Evolutionary conservation across 345 rosid species (phyloP), one percentile per base, ranked within the genome.

Genomic region (Xanthoceras sorbifolium): DNA sequence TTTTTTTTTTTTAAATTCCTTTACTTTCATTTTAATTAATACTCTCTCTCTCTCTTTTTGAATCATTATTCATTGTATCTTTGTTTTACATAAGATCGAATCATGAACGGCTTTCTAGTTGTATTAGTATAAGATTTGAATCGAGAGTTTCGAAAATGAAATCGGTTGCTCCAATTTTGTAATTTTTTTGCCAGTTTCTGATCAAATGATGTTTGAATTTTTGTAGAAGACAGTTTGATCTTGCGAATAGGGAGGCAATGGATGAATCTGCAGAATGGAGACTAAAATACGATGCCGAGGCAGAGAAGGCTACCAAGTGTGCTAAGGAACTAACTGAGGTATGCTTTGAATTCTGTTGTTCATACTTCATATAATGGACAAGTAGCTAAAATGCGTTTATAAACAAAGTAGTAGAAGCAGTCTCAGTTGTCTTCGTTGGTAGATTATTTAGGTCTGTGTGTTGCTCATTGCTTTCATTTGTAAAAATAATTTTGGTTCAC

Each of bases 201-300:
- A 66, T 20, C 18, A 15, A 46, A 25, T 15, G 28, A 11, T 20
- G 42, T 31, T 60, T 79, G 34, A 6, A 44, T 64, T 59, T 74
- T 72, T 88, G 85, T 63, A 95, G 98, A 82, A 87, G 87, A 78
- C 93, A 96, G 78, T 93, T 96, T 76, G 99, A 96, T 89, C 84
- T 93, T 10, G 98, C 98, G 0, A 91, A 92, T 80, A 87, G 90
- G 75, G 98, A 96, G 68, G 98, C 99, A 59, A 84, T 92, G 94
- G 97, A 96, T 75, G 99, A 93, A 81, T 91, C 99, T 69, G 97
- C 98, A 1, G 99, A 90, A 42, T 96, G 99, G 99, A 83, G 99
- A 67, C 73, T 81, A 85, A 89, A 82, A 79, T 96, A 87, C 78
- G 99, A 93, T 66, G 77, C 44, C 36, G 92, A 96, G 80, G 82